Percentiles rank a stretch among this genome's conserved stretches.
Evolutionary conservation across 345 rosid genomes (phyloP).

Genomic region (Lumnitzera littorea): DNA sequence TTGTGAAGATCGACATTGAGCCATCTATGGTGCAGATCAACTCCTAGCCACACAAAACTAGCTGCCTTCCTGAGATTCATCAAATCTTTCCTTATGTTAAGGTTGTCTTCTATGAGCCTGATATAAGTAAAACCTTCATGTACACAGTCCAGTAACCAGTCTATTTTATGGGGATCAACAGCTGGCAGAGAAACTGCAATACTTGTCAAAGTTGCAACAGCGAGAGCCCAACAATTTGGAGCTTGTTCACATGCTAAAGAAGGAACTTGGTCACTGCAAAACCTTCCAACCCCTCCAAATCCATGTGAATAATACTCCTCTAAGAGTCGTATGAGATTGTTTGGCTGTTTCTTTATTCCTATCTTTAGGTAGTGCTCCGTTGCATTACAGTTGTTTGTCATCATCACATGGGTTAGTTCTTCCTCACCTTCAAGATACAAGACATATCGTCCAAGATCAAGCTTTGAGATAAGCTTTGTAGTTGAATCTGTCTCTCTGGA

Average conservation of each 20-base stretch:
- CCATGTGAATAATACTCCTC: too few species aligned
- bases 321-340: conserved; percentile 21
- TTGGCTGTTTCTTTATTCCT: conserved; percentile 51
- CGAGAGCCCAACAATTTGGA: too few species aligned
- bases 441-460: conserved; percentile 56
- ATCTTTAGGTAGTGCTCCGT: conserved; percentile 50
- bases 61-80: conserved; percentile 48
- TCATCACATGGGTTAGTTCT: conserved; percentile 48
- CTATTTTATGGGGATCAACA: not conserved
- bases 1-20: conserved; percentile 59
- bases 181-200: too few species aligned
- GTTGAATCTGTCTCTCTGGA: too few species aligned
- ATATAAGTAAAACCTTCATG: conserved; percentile 53
- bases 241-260: too few species aligned
- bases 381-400: conserved; percentile 48
- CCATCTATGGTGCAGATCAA: conserved; percentile 72
- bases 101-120: conserved; percentile 35
- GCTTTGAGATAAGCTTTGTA: conserved; percentile 8
- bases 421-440: conserved; percentile 87
- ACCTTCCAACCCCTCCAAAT: too few species aligned
- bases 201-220: too few species aligned
- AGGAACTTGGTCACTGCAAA: too few species aligned
- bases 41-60: conserved; percentile 47
- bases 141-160: conserved; percentile 38
- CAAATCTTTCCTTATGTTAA: conserved; percentile 26